Conservation (phyloP, 257 asterid genomes). For the Fraxinus pennsylvanica region DNA sequence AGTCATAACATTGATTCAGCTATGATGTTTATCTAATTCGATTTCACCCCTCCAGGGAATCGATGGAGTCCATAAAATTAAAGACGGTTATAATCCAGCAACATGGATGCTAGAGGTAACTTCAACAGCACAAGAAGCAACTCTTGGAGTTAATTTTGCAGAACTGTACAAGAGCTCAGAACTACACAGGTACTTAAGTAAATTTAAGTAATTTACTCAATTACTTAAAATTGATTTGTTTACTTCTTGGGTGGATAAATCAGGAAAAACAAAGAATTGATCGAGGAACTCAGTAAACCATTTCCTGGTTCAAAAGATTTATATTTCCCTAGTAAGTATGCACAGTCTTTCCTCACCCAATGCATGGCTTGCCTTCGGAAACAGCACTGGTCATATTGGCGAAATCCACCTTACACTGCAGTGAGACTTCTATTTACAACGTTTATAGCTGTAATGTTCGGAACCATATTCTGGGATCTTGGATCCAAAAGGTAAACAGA, state of each 20-base stretch:
- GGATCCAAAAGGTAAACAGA: constrained; percentile 59
- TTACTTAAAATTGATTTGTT: background rate
- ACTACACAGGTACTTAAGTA: constrained; percentile 43
- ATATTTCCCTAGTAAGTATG: constrained; percentile 51
- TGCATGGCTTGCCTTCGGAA: constrained; percentile 85
- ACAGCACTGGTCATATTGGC: constrained; percentile 78
- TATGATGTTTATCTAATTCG: background rate
- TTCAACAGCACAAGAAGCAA: constrained; percentile 58
- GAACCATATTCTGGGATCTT: constrained; percentile 76
- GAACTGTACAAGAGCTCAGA: constrained; percentile 63
- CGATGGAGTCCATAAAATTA: constrained; percentile 50
- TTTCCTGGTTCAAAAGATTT: constrained; percentile 56
- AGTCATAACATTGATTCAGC: background rate
- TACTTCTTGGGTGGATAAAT: constrained; percentile 21
- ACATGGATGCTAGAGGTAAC: constrained; percentile 92
- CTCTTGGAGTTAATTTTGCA: constrained; percentile 50
- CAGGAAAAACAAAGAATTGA: constrained; percentile 73
- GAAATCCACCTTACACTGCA: constrained; percentile 78
- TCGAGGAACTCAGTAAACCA: constrained; percentile 62
- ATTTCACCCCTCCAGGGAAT: constrained; percentile 36
- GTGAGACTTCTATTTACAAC: constrained; percentile 71
- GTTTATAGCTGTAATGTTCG: constrained; percentile 65
- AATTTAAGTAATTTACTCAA: background rate
- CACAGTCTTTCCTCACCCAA: constrained; percentile 66
- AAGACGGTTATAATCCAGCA: constrained; percentile 83